Conservation (phyloP, 2,329 filamentous ascomycete genomes). For the Sphaerulina musiva region DNA sequence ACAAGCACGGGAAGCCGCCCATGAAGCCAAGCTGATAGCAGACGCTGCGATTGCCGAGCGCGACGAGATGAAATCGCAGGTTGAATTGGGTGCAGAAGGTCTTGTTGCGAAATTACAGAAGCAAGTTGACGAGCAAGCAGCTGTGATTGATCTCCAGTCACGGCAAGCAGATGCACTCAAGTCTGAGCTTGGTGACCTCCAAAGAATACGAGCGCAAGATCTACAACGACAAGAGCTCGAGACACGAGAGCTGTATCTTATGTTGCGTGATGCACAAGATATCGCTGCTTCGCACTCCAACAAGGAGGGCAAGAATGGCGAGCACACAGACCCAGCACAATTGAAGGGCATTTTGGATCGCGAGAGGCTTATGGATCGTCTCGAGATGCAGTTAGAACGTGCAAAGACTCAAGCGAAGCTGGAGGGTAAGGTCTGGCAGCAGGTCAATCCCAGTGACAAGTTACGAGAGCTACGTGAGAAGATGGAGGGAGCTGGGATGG, state of each 20-base stretch:
- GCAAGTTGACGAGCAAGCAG: slow-evolving; percentile 85
- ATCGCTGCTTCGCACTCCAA: slow-evolving; percentile 84
- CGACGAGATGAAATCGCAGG: slow-evolving; percentile 83
- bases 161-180: slow-evolving; percentile 84
- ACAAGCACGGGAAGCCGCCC: slow-evolving; percentile 82
- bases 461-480: slow-evolving; percentile 85
- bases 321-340: slow-evolving; percentile 62
- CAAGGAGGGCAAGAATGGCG: slow-evolving; percentile 47
- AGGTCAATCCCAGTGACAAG: slow-evolving; percentile 79
- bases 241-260: slow-evolving; percentile 92
- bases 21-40: slow-evolving; percentile 85
- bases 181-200: slow-evolving; percentile 78
- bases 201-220: slow-evolving; percentile 80
- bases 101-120: slow-evolving; percentile 87
- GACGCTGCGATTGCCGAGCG: slow-evolving; percentile 94
- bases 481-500: slow-evolving; percentile 64
- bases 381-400: slow-evolving; percentile 91
- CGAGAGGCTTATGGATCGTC: slow-evolving; percentile 81
- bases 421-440: slow-evolving; percentile 85
- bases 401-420: slow-evolving; percentile 98
- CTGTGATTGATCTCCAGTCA: slow-evolving; percentile 81
- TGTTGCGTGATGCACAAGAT: slow-evolving; percentile 95
- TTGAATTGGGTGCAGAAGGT: slow-evolving; percentile 88
- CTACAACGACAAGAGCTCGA: slow-evolving; percentile 92
- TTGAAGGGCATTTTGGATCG: slow-evolving; percentile 92